Evolutionary conservation across 1,284 basidiomycete species (phyloP), one percentile per base, ranked within the genome.

Genomic region (Acaromyces ingoldii): DNA sequence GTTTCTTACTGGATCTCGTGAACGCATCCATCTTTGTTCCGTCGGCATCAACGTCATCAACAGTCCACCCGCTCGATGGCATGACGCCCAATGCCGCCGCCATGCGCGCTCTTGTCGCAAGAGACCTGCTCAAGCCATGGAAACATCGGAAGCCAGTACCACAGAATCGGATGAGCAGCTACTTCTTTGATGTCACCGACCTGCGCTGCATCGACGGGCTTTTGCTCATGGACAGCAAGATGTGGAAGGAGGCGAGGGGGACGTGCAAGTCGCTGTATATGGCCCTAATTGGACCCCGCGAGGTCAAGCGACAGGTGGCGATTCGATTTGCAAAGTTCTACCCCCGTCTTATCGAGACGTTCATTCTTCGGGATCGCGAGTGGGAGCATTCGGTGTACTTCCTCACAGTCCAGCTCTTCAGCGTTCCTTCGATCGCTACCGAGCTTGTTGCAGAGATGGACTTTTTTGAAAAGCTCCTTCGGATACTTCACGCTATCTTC

Each of bases 251-350:
- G 40, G 67, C 66, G 10, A 80, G 90, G 4, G 77, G 89, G 51
- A 85, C 83, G 62, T 76, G 91, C 53, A 89, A 90, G 77, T 86
- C 88, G 73, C 81, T 91, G 15, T 88, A 89, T 58, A 87, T 88
- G 2, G 84, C 86, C 6, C 76, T 91, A 9, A 80, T 91, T 21
- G 85, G 83, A 3, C 61, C 48, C 11, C 82, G 84, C 53, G 82
- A 84, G 36, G 85, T 90, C 70, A 90, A 88, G 71, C 78, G 88
- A 19, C 83, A 84, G 26, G 79, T 92, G 55, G 56, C 53, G 1
- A 26, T 52, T 22, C 51, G 53, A 34, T 71, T 72, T 26, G 67
- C 67, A 15, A 54, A 55, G 43, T 58, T 72, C 45, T 75, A 74
- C 36, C 58, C 67, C 15, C 60, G 63, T 43, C 49, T 74, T 19